Conservation (phyloP, 2,329 filamentous ascomycete genomes). For the Aspergillus sp. region DNA sequence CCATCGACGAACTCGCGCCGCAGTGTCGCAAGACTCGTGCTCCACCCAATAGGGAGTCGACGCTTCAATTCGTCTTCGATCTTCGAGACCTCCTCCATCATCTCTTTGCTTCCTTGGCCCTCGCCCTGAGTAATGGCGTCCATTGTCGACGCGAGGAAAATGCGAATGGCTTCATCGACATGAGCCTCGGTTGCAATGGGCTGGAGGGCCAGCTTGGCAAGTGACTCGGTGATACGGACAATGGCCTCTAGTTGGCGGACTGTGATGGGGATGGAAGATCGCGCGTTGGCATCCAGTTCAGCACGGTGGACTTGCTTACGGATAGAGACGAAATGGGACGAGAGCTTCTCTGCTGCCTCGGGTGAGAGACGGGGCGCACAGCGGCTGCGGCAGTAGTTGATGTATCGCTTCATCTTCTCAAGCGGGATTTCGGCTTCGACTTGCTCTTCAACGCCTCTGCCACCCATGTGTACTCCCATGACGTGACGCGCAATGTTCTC, state of each 20-base stretch:
- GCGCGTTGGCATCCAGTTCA: slow-evolving; percentile 83
- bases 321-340: slow-evolving; percentile 95
- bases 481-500: slow-evolving; percentile 95
- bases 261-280: slow-evolving; percentile 94
- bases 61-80: slow-evolving; percentile 87
- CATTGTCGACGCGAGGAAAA: slow-evolving; percentile 97
- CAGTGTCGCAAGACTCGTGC: slow-evolving; percentile 82
- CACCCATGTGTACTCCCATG: slow-evolving; percentile 95
- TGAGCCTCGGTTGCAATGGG: slow-evolving; percentile 86
- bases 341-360: slow-evolving; percentile 92
- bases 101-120: slow-evolving; percentile 77
- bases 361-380: slow-evolving; percentile 88
- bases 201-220: slow-evolving; percentile 86
- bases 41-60: slow-evolving; percentile 91
- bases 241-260: slow-evolving; percentile 97
- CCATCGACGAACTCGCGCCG: slow-evolving; percentile 88
- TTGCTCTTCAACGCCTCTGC: slow-evolving; percentile 76
- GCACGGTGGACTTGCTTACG: slow-evolving; percentile 88
- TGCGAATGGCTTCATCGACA: slow-evolving; percentile 93
- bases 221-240: slow-evolving; percentile 91
- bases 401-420: slow-evolving; percentile 96
- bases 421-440: slow-evolving; percentile 85
- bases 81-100: slow-evolving; percentile 84
- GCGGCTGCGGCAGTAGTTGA: slow-evolving; percentile 93
- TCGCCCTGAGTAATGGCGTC: slow-evolving; percentile 91